These are phyloP conservation scores for Ophiocordyceps camponoti-rufipedis DNA, from an alignment of 2,329 filamentous ascomycete species.

Conservation along the genomic window DNA sequence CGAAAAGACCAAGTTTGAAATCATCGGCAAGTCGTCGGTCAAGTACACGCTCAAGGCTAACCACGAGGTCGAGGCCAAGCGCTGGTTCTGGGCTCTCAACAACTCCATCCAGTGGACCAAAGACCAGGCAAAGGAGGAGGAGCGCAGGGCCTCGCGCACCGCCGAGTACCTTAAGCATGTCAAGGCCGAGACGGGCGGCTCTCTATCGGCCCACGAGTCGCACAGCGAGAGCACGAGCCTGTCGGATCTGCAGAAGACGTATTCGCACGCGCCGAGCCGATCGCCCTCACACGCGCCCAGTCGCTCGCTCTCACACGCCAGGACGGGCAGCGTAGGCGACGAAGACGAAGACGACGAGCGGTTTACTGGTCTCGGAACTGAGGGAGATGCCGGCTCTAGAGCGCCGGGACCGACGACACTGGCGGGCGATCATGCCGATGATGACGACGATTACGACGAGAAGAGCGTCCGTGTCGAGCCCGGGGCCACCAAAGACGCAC, in stretches of 20 bases:
- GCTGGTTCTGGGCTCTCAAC: constrained; percentile 98
- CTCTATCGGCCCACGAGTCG: constrained; percentile 25
- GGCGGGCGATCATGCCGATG: constrained; percentile 34
- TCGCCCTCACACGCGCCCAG: constrained; percentile 25
- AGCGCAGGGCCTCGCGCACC: constrained; percentile 54
- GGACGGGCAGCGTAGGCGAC: constrained; percentile 23
- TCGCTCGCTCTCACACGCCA: constrained; percentile 10
- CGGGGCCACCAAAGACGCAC: constrained; percentile 71
- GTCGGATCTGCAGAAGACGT: constrained; percentile 24
- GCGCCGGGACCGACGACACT: constrained; percentile 18
- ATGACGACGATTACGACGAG: constrained; percentile 54
- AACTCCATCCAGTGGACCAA: constrained; percentile 98
- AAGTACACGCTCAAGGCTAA: constrained; percentile 98
- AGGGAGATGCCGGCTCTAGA: constrained; percentile 20
- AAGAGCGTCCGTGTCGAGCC: constrained; percentile 59
- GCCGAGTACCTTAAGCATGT: constrained; percentile 62
- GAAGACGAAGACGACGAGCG: constrained; percentile 27
- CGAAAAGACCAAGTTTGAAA: constrained; percentile 95
- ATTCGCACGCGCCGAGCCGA: constrained; percentile 22
- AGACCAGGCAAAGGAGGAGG: constrained; percentile 86
- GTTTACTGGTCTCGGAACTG: constrained; percentile 26
- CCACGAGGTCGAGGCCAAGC: constrained; percentile 92
- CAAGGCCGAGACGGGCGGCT: constrained; percentile 52
- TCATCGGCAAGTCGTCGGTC: constrained; percentile 93
- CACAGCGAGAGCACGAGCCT: constrained; percentile 34